Evolutionary conservation across 1,284 basidiomycete genomes (phyloP), one percentile per base, ranked within the genome.

Genomic region (Vanrija sp.): DNA sequence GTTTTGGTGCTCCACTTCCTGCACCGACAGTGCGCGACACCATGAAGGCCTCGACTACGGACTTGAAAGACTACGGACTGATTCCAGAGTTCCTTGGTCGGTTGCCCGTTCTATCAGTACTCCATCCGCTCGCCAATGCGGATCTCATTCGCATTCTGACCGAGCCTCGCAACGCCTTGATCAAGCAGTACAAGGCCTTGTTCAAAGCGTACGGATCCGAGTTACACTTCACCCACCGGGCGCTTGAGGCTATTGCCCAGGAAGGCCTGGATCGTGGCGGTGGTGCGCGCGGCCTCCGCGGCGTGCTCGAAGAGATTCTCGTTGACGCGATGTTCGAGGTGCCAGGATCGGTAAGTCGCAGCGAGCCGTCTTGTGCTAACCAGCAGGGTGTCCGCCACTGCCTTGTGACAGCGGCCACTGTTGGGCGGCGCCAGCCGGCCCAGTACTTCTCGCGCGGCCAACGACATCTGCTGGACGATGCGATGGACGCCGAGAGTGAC

Each of bases 51-150:
- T 73, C 70, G 0, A 69, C 72, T 0, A 51, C 64, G 82, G 94
- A 97, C 77, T 79, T 97, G 12, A 82, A 89, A 12, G 83, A 85
- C 78, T 97, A 87, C 64, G 93, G 94, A 1, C 87, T 96, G 60
- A 97, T 98, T 54, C 94, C 94, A 9, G 94, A 96, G 57, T 96
- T 97, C 68, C 82, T 95, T 39, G 92, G 89, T 20, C 87, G 94
- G 27, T 76, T 96, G 18, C 94, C 94, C 4, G 87, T 90, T 31
- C 80, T 93, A 38, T 90, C 92, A 1, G 85, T 89, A 0, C 81
- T 98, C 10, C 77, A 86, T 15, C 85, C 89, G 4, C 80, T 98
- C 2, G 78, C 72, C 70, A 83, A 77, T 66, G 80, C 66, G 49
- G 94, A 97, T 69, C 80, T 98, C 9, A 82, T 92, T n/a, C 83